Base-by-base conservation (phyloP, 441 rosid genomes). In the Flueggea neowawraea region DNA sequence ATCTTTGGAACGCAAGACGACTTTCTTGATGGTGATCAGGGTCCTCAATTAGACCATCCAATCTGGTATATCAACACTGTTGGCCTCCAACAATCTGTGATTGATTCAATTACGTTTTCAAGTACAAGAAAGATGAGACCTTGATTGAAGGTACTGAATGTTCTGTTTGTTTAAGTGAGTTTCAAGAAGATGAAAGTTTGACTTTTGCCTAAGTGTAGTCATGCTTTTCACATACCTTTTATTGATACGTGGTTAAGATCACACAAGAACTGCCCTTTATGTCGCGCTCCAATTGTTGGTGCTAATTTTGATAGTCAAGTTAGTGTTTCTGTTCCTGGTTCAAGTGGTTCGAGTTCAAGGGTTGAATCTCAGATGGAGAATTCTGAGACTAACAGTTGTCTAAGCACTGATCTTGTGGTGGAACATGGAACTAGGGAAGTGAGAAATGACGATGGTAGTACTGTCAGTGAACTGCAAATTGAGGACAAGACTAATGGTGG, bases 191-290 rank as follows among this genome's bases (percentile, higher is more conserved):
- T 16, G 96, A 86, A 33, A 74, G 71, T 9, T 78, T 91, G 88
- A 70, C 62, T 91, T 56, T 64, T 91, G 71, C 93, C 93, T 0
- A 89, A 87, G 73, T 92, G 96, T 62, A 83, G 74, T 50, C 98
- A 89, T 63, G 95, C 91, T 31, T 91, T 91, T 66, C 98, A 91
- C 72, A 17, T 87, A 11, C 68, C 80, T 16, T 91, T 96, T 58
- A 84, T 91, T 6, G 98, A 91, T 69, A 82, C 91, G 12, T 89
- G 98, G 98, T 66, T 91, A 52, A 77, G 73, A 44, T 81, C 96
- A 6, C 98, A 89, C 67, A 86, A 77, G 66, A 91, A 83, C 50
- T 91, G 98, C 54, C 98, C 98, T 45, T 22, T 87, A 49, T 91
- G 96, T 22, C 95, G 98, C 0, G 88, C 93, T 41, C 85, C 96